These are phyloP conservation scores for Thalassiosira ordinaria DNA, from an alignment of 352 stramenopile species.

Conservation along the genomic window DNA sequence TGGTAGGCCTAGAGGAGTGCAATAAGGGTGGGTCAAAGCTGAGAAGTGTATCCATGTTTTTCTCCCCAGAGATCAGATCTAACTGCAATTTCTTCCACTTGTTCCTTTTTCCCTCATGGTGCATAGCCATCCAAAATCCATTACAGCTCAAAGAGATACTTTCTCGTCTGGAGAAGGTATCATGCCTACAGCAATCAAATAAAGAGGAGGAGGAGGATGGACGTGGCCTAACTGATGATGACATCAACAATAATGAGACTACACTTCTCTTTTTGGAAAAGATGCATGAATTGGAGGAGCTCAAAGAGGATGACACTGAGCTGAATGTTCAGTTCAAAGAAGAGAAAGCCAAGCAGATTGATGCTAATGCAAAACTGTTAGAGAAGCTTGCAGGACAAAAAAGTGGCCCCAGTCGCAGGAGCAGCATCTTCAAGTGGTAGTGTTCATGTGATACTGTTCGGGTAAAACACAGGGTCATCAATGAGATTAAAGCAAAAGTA, in stretches of 20 bases:
- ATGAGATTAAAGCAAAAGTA: too few relatives aligned
- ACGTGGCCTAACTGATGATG: too few relatives aligned
- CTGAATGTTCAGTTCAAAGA: neutral
- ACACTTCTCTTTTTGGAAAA: slow-evolving; percentile 4
- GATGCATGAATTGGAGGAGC: neutral
- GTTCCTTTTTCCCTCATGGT: too few relatives aligned
- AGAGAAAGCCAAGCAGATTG: slow-evolving; percentile 1
- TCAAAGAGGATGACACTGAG: neutral
- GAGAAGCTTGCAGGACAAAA: slow-evolving; percentile 1
- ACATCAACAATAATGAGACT: neutral
- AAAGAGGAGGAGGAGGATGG: neutral
- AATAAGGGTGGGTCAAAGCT: too few relatives aligned
- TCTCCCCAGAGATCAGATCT: too few relatives aligned
- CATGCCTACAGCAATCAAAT: neutral
- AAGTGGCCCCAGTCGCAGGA: neutral
- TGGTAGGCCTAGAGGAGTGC: slow-evolving; percentile 8
- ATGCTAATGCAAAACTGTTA: slow-evolving; percentile 4
- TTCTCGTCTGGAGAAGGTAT: too few relatives aligned
- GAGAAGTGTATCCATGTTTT: too few relatives aligned
- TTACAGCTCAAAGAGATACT: slow-evolving; percentile 3
- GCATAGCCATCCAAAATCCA: slow-evolving; percentile 32
- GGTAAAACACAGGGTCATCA: too few relatives aligned
- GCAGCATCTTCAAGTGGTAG: neutral
- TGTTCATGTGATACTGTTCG: too few relatives aligned
- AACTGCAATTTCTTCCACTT: too few relatives aligned